phyloP scores from a whole-genome alignment of 2,329 filamentous ascomycete species.

The Setomelanomma holmii region DNA sequence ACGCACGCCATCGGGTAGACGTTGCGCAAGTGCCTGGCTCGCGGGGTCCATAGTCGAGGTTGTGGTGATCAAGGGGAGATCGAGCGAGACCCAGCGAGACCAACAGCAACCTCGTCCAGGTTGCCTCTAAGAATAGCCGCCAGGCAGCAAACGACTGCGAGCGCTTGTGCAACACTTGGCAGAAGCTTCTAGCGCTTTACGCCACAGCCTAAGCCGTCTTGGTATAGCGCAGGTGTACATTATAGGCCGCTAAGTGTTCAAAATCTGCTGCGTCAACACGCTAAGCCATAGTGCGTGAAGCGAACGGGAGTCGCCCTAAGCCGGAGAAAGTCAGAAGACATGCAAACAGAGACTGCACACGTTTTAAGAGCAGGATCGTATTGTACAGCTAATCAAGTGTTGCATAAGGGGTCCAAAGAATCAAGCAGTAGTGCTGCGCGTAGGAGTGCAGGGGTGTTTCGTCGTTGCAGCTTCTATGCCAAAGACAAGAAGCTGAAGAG shows the following conservation, averaged over 20 bases:
- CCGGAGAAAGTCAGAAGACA: too few species aligned
- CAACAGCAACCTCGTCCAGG: slow-evolving; percentile 2
- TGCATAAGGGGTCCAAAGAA: too few species aligned
- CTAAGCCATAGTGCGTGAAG: too few species aligned
- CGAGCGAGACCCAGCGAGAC: background rate
- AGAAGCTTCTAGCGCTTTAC: slow-evolving; percentile 3
- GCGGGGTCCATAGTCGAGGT: slow-evolving; percentile 12
- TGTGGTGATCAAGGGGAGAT: background rate
- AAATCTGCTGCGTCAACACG: too few species aligned
- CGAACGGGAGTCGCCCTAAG: too few species aligned
- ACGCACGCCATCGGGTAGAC: slow-evolving; percentile 8
- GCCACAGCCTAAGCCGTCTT: slow-evolving; percentile 2
- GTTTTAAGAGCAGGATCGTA: too few species aligned
- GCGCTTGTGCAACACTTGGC: background rate
- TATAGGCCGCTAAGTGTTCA: slow-evolving; percentile 2
- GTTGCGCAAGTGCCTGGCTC: slow-evolving; percentile 16
- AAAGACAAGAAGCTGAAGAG: too few species aligned
- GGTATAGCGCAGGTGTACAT: background rate
- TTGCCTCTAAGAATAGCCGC: slow-evolving; percentile 2
- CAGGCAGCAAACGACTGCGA: background rate
- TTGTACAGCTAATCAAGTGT: too few species aligned
- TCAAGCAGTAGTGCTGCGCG: too few species aligned
- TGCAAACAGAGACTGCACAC: too few species aligned
- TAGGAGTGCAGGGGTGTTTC: too few species aligned
- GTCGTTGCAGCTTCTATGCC: too few species aligned